A percentile compares a stretch with the other conserved stretches of the same genome.
Conservation (phyloP, 176 grass and related monocot genomes). For the Avena atlantica region DNA sequence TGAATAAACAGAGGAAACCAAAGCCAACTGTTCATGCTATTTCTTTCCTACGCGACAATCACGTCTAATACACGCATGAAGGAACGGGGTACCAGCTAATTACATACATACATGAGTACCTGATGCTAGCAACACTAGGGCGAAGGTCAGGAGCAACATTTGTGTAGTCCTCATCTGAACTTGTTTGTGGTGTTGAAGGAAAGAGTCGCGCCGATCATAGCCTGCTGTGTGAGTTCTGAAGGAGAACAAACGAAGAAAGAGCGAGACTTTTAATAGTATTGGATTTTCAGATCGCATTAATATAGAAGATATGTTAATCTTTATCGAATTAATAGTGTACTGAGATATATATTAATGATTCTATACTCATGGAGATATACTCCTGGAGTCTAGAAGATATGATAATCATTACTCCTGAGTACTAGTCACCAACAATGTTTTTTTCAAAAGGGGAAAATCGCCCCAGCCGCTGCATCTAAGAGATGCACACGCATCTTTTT, state of each 20-base stretch:
- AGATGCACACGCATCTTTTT: too few relatives aligned
- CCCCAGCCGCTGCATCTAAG: too few relatives aligned
- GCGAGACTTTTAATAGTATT: neutral
- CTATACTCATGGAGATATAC: too few relatives aligned
- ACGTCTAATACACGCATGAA: too few relatives aligned
- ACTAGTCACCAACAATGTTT: too few relatives aligned
- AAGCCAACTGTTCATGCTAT: too few relatives aligned
- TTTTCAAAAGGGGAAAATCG: too few relatives aligned
- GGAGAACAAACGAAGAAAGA: neutral
- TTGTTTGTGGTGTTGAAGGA: neutral
- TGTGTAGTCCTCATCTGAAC: neutral
- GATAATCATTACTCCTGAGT: too few relatives aligned
- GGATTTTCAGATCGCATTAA: neutral
- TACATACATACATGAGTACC: neutral
- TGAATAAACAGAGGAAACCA: too few relatives aligned
- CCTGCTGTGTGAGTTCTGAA: neutral
- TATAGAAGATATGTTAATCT: neutral
- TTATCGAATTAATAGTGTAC: neutral
- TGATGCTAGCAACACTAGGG: neutral
- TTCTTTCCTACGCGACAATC: too few relatives aligned
- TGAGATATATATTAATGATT: neutral
- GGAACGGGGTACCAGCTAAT: too few relatives aligned
- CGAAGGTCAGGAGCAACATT: neutral
- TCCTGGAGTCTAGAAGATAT: too few relatives aligned
- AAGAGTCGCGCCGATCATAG: neutral